These are phyloP conservation scores for Cladophialophora chaetospira DNA, from an alignment of 2,329 filamentous ascomycete genomes.

Conservation along the genomic window DNA sequence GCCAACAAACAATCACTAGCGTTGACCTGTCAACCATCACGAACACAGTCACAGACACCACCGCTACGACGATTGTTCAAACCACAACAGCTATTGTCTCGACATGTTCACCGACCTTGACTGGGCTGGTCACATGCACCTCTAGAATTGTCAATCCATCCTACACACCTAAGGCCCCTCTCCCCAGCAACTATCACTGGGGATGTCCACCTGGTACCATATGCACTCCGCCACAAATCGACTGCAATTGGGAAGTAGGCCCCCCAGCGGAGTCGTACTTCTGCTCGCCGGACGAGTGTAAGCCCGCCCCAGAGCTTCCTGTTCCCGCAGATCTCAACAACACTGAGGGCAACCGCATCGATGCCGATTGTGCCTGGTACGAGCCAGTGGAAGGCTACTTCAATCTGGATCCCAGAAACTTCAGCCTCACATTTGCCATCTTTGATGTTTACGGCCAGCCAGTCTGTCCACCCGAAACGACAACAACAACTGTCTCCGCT, in stretches of 20 bases:
- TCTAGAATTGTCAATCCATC: conserved; percentile 38
- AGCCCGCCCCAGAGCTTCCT: too few relatives aligned
- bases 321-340: conserved; percentile 35
- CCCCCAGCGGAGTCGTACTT: conserved; percentile 43
- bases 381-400: conserved; percentile 53
- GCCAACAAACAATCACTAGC: too few relatives aligned
- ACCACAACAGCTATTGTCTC: conserved; percentile 19
- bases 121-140: conserved; percentile 34
- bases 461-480: conserved; percentile 15
- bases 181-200: conserved; percentile 43
- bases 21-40: too few relatives aligned
- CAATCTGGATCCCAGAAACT: conserved; percentile 63
- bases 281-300: conserved; percentile 46
- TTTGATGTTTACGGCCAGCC: conserved; percentile 45
- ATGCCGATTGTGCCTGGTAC: conserved; percentile 23
- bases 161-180: conserved; percentile 35
- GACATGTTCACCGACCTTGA: conserved; percentile 4
- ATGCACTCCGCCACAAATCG: conserved; percentile 43
- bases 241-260: conserved; percentile 45
- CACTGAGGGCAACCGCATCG: conserved; percentile 16
- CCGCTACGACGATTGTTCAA: conserved; percentile 1
- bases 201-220: conserved; percentile 48
- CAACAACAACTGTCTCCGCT: too few relatives aligned
- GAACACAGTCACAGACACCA: conserved; percentile 9
- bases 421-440: conserved; percentile 65